phyloP scores from a whole-genome alignment of 1,284 basidiomycete species.

The Porphyrellus sp. region DNA sequence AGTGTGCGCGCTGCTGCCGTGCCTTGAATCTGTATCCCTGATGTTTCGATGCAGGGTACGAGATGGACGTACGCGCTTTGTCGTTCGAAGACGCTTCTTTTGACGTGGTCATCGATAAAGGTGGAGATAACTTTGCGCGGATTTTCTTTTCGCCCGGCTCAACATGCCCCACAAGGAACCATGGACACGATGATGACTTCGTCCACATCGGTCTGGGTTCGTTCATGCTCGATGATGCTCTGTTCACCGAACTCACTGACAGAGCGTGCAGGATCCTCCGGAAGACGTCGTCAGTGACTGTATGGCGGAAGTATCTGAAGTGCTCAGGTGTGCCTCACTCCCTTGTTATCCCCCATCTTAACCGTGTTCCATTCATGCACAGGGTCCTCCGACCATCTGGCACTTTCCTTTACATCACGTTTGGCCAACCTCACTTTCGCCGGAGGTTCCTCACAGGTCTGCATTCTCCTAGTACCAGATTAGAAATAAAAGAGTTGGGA shows the following conservation, averaged over 20 bases:
- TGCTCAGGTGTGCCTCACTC: conserved; percentile 52
- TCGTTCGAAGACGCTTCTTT: conserved; percentile 67
- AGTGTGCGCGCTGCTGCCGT: conserved; percentile 50
- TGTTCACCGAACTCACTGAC: neutral
- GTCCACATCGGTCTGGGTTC: conserved; percentile 87
- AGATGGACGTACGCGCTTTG: conserved; percentile 84
- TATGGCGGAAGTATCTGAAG: conserved; percentile 79
- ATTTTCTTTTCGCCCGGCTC: neutral
- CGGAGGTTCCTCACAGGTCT: conserved; percentile 57
- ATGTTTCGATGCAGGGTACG: conserved; percentile 58
- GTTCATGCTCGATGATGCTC: conserved; percentile 21
- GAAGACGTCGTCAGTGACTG: conserved; percentile 74
- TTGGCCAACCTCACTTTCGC: conserved; percentile 90
- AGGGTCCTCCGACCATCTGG: conserved; percentile 68
- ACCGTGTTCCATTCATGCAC: neutral
- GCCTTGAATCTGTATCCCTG: neutral
- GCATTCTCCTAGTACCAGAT: conserved; percentile 44
- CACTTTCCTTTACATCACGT: conserved; percentile 81
- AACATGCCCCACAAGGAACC: conserved; percentile 49
- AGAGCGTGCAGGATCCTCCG: conserved; percentile 66
- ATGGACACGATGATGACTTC: conserved; percentile 94
- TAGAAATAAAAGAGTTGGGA: conserved; percentile 66
- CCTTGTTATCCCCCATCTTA: neutral
- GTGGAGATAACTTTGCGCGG: conserved; percentile 32
- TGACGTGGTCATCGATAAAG: conserved; percentile 90